phyloP scores from a whole-genome alignment of 176 grass and related monocot species.

The Musa itinerans region DNA sequence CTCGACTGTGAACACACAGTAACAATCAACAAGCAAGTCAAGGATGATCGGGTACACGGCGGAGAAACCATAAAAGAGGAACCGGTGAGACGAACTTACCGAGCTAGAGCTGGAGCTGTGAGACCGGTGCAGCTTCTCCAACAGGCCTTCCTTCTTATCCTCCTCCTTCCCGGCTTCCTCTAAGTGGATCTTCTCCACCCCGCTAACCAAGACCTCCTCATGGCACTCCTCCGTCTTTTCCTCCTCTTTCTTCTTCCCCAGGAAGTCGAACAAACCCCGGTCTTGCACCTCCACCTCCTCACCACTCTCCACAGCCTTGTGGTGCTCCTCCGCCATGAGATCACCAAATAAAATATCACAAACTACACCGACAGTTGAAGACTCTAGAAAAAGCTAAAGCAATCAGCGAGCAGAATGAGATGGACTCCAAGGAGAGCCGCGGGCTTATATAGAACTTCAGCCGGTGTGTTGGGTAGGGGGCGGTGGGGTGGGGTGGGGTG shows the following conservation, averaged over 20 bases:
- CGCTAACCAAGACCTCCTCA: constrained; percentile 52
- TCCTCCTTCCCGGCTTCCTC: constrained; percentile 27
- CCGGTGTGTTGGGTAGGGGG: too few species aligned
- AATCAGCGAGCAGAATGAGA: not conserved
- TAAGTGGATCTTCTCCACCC: constrained; percentile 38
- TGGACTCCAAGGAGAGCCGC: not conserved
- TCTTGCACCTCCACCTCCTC: constrained; percentile 54
- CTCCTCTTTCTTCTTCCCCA: constrained; percentile 58
- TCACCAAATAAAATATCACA: not conserved
- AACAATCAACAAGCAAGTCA: too few species aligned
- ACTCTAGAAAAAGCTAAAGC: not conserved
- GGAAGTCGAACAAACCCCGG: constrained; percentile 50
- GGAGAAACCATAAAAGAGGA: not conserved
- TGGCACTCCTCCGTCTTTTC: constrained; percentile 10
- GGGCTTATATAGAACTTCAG: not conserved
- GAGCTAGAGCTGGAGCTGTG: constrained; percentile 82
- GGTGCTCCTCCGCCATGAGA: constrained; percentile 63
- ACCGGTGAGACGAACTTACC: constrained; percentile 25
- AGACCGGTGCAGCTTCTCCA: constrained; percentile 63
- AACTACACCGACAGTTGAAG: not conserved
- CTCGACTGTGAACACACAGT: constrained; percentile 39
- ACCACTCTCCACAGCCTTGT: constrained; percentile 23
- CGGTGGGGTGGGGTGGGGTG: not conserved
- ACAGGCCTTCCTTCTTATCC: constrained; percentile 68
- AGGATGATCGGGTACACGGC: not conserved